Evolutionary conservation across 148 eudicot genomes (phyloP), one percentile per base, ranked within the genome.

Genomic region (Camellia sinensis): DNA sequence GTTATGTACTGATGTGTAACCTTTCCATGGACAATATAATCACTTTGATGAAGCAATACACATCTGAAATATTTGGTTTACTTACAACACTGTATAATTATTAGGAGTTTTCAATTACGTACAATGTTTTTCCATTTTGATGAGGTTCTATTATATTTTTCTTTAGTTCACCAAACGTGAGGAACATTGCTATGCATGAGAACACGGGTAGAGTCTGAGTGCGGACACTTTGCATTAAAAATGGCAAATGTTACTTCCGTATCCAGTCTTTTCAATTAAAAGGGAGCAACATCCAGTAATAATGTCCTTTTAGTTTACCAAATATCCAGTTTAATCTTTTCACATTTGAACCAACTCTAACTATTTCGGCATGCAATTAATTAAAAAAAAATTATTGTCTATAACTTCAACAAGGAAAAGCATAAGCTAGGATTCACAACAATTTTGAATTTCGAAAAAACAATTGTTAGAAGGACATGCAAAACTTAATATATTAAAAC

Each of bases 91-190:
- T 14, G 18, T 43, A 40, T 12, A 13, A 67, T 44, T 29, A 67
- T 40, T 19, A 15, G 22, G 22, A n/a, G 13, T 41, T 43, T 45
- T 70, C 52, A 41, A 4, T 46, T 9, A 0, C 45, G 29, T 70
- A 70, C 29, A 50, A 21, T 71, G 60, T 2, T 48, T 71, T 71
- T 71, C 43, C 43, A 71, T 71, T 50, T 19, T 71, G 59, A 71
- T 50, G 3, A 69, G 48, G 54, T 44, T 19, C 73, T 50, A 0
- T 69, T 21, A 43, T 17, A 43, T 44, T 44, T 69, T 43, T 18
- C 52, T 46, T 41, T 44, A 44, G 22, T 1, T 37, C 18, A 6
- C 15, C 1, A 2, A 6, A 19, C 13, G 18, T 7, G 44, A 45
- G 14, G 48, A 8, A 5, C 9, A 48, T 6, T 13, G 14, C 15